Evolutionary conservation across 2,329 filamentous ascomycete genomes (phyloP), one percentile per base, ranked within the genome.

Genomic region (Monilinia polystroma): DNA sequence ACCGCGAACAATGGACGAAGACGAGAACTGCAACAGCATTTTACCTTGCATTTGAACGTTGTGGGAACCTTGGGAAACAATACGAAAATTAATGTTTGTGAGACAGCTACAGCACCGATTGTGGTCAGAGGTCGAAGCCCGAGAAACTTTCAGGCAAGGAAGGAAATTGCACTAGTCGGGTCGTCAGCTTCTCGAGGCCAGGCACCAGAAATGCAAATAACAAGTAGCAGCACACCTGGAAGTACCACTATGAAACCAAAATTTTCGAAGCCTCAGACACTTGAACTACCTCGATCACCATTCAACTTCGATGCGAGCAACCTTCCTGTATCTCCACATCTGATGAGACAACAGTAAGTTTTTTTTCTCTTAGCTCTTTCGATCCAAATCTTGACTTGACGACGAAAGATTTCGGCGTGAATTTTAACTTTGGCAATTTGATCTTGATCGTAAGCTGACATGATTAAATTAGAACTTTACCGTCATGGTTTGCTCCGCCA

Each of bases 21-120:
- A 70, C 96, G 97, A 80, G 94, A 98, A 77, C 84, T 98, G 56
- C 94, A 98, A 76, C 94, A 98, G 76, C 94, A 98, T 79, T 98
- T 98, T 78, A 88, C 96, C 14, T 84, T 98, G 67, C 90, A 93
- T 70, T 81, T 98, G 63, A 96, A 94, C 78, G 89, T 97, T 12
- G 82, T 93, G 70, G 93, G 90, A 20, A 95, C 92, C 0, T 80
- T 98, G 60, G 85, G 91, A 0, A 95, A 92, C 68, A 92, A 92
- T n/a, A 84, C 84, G 45, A 96, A 93, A 77, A 85, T 92, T 45
- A 85, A 92, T 10, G 84, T 97, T 63, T 90, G 90, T 63, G 93
- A 97, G 78, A 88, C 92, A 20, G 89, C 89, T 41, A 97, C 94
- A 0, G 90, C 92, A 0, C 92, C 94, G 2, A 94, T 98, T 72